Evolutionary conservation across 2,329 filamentous ascomycete genomes (phyloP), one percentile per base, ranked within the genome.

Genomic region (Trichoderma cornu-damae): DNA sequence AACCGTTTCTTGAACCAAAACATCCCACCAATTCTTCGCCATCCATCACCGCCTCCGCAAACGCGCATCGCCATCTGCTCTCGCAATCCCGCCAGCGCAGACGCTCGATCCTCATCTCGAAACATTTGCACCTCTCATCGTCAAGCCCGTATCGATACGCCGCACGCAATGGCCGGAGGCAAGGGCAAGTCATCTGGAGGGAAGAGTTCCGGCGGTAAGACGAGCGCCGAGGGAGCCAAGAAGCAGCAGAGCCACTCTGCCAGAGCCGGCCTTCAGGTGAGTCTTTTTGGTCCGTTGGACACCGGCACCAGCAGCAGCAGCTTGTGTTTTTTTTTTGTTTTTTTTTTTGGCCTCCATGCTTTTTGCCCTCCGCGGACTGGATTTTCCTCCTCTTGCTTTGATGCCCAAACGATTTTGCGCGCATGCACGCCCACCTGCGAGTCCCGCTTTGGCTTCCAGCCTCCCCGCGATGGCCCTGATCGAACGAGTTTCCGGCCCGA

Each of bases 211-310:
- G 89, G 89, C 68, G 89, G 89, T 67, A 94, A 94, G 81, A 81
- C 79, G 49, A 77, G 78, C 60, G 77, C 70, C 68, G 86, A 86
- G 65, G 82, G 81, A 56, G 78, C 85, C 72, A 89, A 89, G 79
- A 96, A 96, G 80, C 87, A 89, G 71, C 89, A 95, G 78, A 96
- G 94, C 78, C 92, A 96, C 80, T 96, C 91, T 68, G 90, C 90
- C 70, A 92, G 94, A 75, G 92, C 92, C 73, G 92, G 92, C 72
- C 83, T 96, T 66, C 92, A 96, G 88, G 92, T 96, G 81, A 82
- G 89, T 66, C 49, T 53, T 28, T n/a, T n/a, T n/a, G n/a, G n/a
- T n/a, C n/a, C 40, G 20, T n/a, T 38, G 42, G 24, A n/a, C n/a
- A n/a, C 30, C 24, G 24, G 22, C 22, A 22, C 38, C 47, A n/a